Evolutionary conservation across 768 basidiomycete species (phyloP).

Genomic region (Amylocystis lapponica): DNA sequence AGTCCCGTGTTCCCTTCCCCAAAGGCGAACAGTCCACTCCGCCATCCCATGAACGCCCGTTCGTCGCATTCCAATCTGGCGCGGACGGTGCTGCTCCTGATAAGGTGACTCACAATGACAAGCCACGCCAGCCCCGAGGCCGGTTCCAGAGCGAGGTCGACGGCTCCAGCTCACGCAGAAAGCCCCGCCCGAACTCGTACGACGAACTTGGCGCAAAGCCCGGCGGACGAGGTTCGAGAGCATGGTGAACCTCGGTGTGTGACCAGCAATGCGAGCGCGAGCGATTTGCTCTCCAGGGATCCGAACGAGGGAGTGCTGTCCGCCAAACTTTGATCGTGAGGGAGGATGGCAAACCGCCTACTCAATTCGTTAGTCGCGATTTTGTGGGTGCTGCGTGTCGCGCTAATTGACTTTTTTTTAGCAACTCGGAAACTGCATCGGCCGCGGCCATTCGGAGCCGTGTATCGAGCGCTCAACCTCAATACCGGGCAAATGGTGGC

Average conservation of each 20-base stretch:
- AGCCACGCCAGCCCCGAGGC: constrained; percentile 44
- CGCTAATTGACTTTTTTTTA: constrained; percentile 26
- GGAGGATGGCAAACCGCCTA: constrained; percentile 76
- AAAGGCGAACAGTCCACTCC: constrained; percentile 44
- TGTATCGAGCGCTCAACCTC: constrained; percentile 91
- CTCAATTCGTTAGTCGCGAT: constrained; percentile 69
- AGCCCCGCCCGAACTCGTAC: constrained; percentile 58
- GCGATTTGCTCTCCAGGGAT: constrained; percentile 58
- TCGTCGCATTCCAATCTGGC: too few relatives aligned
- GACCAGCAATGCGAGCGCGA: constrained; percentile 49
- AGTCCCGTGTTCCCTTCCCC: constrained; percentile 60
- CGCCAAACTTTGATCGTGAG: constrained; percentile 68
- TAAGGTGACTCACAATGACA: constrained; percentile 14
- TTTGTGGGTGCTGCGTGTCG: neutral
- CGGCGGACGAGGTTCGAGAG: constrained; percentile 66
- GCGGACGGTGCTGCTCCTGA: constrained; percentile 5
- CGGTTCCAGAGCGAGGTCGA: constrained; percentile 75
- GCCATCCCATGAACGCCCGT: constrained; percentile 26
- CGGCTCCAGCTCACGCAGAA: constrained; percentile 43
- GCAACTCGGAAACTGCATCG: constrained; percentile 98
- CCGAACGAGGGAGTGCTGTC: constrained; percentile 59
- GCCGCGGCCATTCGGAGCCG: constrained; percentile 95
- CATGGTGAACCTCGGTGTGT: constrained; percentile 58
- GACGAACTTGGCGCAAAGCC: constrained; percentile 58
- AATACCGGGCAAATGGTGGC: constrained; percentile 97